These are phyloP conservation scores for Boletus sp. DNA, from an alignment of 768 basidiomycete genomes.

Conservation along the genomic window DNA sequence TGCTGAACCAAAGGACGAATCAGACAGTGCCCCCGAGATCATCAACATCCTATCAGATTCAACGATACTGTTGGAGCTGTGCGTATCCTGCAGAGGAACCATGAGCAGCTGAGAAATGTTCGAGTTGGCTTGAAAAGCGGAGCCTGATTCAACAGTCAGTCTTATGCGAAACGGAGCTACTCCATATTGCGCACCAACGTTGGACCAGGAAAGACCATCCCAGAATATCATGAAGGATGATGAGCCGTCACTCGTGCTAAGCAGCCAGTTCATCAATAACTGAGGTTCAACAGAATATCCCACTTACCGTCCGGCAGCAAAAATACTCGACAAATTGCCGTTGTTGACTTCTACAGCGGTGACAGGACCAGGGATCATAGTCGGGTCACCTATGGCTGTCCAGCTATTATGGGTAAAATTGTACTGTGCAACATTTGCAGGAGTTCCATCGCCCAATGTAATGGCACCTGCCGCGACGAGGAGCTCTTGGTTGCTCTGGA, in stretches of 20 bases:
- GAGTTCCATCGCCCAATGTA: conserved; percentile 56
- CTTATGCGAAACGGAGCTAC: neutral
- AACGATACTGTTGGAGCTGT: conserved; percentile 66
- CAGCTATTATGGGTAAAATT: conserved; percentile 73
- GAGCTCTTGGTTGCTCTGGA: conserved; percentile 60
- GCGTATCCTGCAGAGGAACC: conserved; percentile 84
- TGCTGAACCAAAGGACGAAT: conserved; percentile 70
- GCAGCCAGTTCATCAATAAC: neutral
- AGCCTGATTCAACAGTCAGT: conserved; percentile 39
- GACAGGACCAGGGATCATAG: conserved; percentile 81
- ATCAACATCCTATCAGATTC: conserved; percentile 87
- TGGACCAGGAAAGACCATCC: conserved; percentile 78
- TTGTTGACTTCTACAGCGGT: conserved; percentile 86
- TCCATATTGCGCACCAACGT: conserved; percentile 47
- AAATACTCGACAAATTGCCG: conserved; percentile 78
- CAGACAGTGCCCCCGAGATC: conserved; percentile 76
- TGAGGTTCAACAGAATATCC: neutral
- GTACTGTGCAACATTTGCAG: conserved; percentile 73
- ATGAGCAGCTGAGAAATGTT: conserved; percentile 82
- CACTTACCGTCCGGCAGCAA: conserved; percentile 84
- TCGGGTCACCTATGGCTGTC: conserved; percentile 59
- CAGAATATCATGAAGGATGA: conserved; percentile 78
- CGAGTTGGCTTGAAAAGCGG: conserved; percentile 52
- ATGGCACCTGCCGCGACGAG: conserved; percentile 84
- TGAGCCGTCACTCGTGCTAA: conserved; percentile 55